Percentiles rank a stretch among this genome's conserved stretches.
phyloP scores from a whole-genome alignment of 202 grass and related monocot genomes.

The Cymbopogon flexuosus region DNA sequence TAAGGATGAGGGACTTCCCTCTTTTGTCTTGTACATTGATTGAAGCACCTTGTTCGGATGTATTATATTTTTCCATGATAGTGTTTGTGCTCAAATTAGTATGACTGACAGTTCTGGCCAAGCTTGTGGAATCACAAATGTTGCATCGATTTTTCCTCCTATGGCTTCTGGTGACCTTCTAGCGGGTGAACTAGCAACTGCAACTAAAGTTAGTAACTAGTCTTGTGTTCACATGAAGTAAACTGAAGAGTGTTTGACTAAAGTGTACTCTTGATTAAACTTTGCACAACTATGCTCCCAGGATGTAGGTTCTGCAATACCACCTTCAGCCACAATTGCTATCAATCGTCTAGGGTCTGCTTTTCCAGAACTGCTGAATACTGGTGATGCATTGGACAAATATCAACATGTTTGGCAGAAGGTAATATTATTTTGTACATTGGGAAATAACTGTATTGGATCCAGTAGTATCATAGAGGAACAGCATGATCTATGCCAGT shows the following conservation, averaged over 20 bases:
- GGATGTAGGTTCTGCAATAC: slow-evolving; percentile 49
- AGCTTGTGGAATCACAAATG: slow-evolving; percentile 44
- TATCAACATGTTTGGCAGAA: slow-evolving; percentile 86
- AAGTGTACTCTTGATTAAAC: slow-evolving; percentile 27
- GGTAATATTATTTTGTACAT: slow-evolving; percentile 37
- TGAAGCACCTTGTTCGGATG: slow-evolving; percentile 15
- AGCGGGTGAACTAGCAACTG: slow-evolving; percentile 32
- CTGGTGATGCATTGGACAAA: slow-evolving; percentile 66
- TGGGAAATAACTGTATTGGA: background rate
- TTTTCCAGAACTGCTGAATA: slow-evolving; percentile 64
- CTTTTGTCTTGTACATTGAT: background rate
- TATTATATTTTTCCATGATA: slow-evolving; percentile 38
- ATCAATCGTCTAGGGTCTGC: slow-evolving; percentile 63
- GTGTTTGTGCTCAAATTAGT: slow-evolving; percentile 40
- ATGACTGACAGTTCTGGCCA: slow-evolving; percentile 43
- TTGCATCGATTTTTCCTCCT: slow-evolving; percentile 50
- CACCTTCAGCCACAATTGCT: slow-evolving; percentile 48
- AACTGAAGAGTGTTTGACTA: slow-evolving; percentile 25
- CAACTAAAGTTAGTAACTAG: slow-evolving; percentile 28
- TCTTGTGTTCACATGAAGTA: background rate
- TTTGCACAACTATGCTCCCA: slow-evolving; percentile 34
- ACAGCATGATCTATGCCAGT: background rate
- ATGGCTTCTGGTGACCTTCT: slow-evolving; percentile 54
- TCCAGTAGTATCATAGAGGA: background rate
- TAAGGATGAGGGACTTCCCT: too few species aligned